These are phyloP conservation scores for Marsdenia floribunda DNA, from an alignment of 257 asterid species.

Conservation along the genomic window DNA sequence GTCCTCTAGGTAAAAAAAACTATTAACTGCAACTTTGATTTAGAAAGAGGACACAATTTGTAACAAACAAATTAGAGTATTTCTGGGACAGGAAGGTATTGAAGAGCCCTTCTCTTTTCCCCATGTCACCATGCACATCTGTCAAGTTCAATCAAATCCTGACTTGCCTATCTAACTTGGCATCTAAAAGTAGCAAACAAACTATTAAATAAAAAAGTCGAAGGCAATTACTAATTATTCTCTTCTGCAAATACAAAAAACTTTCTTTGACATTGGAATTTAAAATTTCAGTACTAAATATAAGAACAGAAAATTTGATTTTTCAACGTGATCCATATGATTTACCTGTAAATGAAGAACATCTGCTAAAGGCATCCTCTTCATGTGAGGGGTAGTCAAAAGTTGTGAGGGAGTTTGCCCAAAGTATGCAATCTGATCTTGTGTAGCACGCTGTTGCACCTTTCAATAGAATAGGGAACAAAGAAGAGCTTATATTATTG, in stretches of 20 bases:
- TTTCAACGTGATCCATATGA: not conserved
- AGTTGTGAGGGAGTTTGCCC: slow-evolving; percentile 99
- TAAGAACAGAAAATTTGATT: not conserved
- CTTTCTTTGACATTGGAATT: not conserved
- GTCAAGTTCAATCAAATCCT: not conserved
- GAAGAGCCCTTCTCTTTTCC: not conserved
- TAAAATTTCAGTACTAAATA: not conserved
- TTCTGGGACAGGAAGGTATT: too few relatives aligned
- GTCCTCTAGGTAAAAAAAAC: too few relatives aligned
- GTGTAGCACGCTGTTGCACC: slow-evolving; percentile 93
- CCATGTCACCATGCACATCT: not conserved
- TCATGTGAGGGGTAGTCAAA: slow-evolving; percentile 81
- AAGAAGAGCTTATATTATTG: slow-evolving; percentile 12
- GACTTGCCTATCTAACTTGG: not conserved
- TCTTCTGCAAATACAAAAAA: not conserved
- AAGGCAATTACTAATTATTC: not conserved
- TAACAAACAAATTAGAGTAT: too few relatives aligned
- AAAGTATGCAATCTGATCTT: slow-evolving; percentile 97
- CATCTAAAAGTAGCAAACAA: not conserved
- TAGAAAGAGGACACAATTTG: too few relatives aligned
- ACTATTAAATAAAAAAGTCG: not conserved
- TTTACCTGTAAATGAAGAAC: slow-evolving; percentile 95
- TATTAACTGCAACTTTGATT: too few relatives aligned
- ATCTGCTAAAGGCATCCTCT: slow-evolving; percentile 74
- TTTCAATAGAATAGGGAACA: slow-evolving; percentile 27